phyloP scores from a whole-genome alignment of 306 rosid genomes.

The Pachyrhizus erosus region DNA sequence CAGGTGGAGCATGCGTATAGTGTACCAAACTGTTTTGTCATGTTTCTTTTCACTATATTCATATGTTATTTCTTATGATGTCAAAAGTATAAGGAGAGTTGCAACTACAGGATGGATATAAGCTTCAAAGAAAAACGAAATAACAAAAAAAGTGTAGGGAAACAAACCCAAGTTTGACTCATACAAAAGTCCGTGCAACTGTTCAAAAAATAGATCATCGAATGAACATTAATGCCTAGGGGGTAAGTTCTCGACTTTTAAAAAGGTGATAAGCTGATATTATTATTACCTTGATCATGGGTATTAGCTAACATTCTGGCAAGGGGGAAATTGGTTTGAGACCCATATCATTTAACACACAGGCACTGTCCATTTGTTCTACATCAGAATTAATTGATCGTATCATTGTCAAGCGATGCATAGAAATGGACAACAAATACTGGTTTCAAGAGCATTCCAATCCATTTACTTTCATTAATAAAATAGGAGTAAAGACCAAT shows the following conservation, averaged over 20 bases:
- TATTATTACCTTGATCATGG: neutral
- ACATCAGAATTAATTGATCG: conserved; percentile 6
- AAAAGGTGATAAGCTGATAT: neutral
- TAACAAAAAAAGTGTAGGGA: neutral
- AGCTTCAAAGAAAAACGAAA: conserved; percentile 19
- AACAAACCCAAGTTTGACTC: neutral
- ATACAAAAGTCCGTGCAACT: neutral
- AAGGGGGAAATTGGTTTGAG: neutral
- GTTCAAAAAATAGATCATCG: conserved; percentile 18
- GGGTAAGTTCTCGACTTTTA: neutral
- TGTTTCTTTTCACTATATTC: conserved; percentile 16
- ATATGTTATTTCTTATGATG: neutral
- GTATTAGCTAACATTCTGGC: neutral
- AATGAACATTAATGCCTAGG: neutral
- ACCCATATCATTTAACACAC: conserved; percentile 9
- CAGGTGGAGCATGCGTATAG: neutral
- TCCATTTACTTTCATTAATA: neutral
- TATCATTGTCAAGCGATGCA: conserved; percentile 20
- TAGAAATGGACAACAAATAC: conserved; percentile 15
- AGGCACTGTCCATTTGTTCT: conserved; percentile 1
- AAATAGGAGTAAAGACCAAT: neutral
- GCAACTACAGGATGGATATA: neutral
- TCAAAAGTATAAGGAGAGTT: neutral
- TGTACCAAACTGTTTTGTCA: conserved; percentile 23
- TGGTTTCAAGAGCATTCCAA: neutral